phyloP scores from a whole-genome alignment of 768 basidiomycete species.

The Mycena rosella region DNA sequence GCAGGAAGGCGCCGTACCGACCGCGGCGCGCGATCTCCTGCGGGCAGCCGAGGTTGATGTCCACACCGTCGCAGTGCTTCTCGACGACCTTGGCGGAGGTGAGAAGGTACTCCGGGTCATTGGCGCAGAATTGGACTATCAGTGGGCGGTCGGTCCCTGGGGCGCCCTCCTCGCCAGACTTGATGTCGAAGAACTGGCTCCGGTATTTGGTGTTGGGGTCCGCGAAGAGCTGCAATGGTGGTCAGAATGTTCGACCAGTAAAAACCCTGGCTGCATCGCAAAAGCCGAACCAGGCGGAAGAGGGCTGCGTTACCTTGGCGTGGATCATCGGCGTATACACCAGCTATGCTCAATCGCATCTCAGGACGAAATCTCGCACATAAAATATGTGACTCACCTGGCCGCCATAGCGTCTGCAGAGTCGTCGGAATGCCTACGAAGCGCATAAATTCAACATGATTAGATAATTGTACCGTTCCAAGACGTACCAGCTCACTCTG shows the following conservation, averaged over 20 bases:
- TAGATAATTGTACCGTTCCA: neutral
- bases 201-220: neutral
- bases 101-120: slow-evolving; percentile 85
- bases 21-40: slow-evolving; percentile 95
- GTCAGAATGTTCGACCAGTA: neutral
- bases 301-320: slow-evolving; percentile 69
- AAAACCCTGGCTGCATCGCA: no score
- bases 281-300: neutral
- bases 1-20: slow-evolving; percentile 89
- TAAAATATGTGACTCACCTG: slow-evolving; percentile 61
- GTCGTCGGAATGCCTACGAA: slow-evolving; percentile 86
- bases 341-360: slow-evolving; percentile 59
- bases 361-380: slow-evolving; percentile 35
- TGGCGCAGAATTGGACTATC: slow-evolving; percentile 94
- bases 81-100: slow-evolving; percentile 83
- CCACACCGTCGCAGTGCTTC: slow-evolving; percentile 89
- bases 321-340: slow-evolving; percentile 99
- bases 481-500: slow-evolving; percentile 91
- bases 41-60: slow-evolving; percentile 94
- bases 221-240: neutral
- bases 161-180: slow-evolving; percentile 81
- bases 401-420: slow-evolving; percentile 86
- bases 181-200: neutral
- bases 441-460: slow-evolving; percentile 2
- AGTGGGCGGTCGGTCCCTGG: slow-evolving; percentile 81